Evolutionary conservation across 2,329 filamentous ascomycete species (phyloP), one percentile per base, ranked within the genome.

Genomic region (Ciborinia camelliae): DNA sequence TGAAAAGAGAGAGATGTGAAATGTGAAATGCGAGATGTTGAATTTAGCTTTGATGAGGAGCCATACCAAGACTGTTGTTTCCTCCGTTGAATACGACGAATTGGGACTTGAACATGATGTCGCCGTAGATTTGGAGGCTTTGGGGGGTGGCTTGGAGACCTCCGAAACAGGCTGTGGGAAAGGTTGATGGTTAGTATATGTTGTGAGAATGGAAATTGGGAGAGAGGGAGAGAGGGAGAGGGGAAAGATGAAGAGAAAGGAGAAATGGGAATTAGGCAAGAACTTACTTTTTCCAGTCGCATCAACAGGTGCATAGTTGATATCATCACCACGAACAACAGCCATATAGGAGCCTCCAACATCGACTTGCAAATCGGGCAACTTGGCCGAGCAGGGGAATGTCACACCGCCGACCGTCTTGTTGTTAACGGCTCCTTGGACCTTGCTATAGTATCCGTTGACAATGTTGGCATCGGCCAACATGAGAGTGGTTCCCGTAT

Each of bases 161-260:
- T 66, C 87, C 88, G 69, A 88, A 90, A 79, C 88, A 91, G 63
- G 79, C 81, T 83, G 64, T 35, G 55, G n/a, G n/a, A n/a, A 59
- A 55, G 41, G 26, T 15, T 48, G 14, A 60, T 35, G 52, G 66
- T 61, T 58, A 68, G 57, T 51, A 30, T 51, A 28, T 41, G 9
- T 12, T 55, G n/a, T n/a, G n/a, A n/a, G n/a, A n/a, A n/a, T n/a
- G n/a, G n/a, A n/a, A n/a, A n/a, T n/a, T n/a, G n/a, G n/a, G n/a
- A n/a, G n/a, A n/a, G n/a, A n/a, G n/a, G n/a, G n/a, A n/a, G n/a
- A n/a, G n/a, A n/a, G n/a, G n/a, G n/a, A n/a, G n/a, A n/a, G n/a
- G n/a, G n/a, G n/a, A n/a, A n/a, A n/a, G n/a, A n/a, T 15, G n/a
- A 23, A 12, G 4, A 18, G 50, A 30, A 26, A 35, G 26, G 9